Percentiles rank a stretch among this genome's conserved stretches.
These are phyloP conservation scores for Plasmodium ovale DNA, from an alignment of 169 alveolate species.

Conservation along the genomic window DNA sequence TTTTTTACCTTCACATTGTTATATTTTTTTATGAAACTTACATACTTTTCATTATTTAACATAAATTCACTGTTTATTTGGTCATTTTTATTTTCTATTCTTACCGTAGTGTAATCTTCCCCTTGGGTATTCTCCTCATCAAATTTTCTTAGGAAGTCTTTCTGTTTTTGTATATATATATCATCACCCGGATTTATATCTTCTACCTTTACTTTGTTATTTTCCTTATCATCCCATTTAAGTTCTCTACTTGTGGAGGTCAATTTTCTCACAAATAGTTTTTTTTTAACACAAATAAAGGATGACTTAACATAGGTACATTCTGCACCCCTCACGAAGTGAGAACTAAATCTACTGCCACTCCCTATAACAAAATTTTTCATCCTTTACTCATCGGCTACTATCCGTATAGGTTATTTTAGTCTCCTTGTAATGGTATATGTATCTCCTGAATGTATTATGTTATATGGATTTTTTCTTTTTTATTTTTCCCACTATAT, in stretches of 20 bases:
- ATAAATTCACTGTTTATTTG: slow-evolving; percentile 4
- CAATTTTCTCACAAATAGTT: not conserved
- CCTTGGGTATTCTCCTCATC: slow-evolving; percentile 8
- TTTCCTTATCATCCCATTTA: not conserved
- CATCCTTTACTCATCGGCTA: not conserved
- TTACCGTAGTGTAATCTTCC: slow-evolving; percentile 43
- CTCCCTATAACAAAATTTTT: not conserved
- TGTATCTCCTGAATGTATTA: too few relatives aligned
- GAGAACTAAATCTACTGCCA: not conserved
- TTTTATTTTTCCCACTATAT: too few relatives aligned
- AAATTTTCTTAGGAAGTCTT: slow-evolving; percentile 31
- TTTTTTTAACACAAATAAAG: too few relatives aligned
- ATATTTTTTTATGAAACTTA: slow-evolving; percentile 17
- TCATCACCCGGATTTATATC: too few relatives aligned
- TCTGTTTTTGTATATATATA: slow-evolving; percentile 22
- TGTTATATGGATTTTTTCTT: too few relatives aligned
- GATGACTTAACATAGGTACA: too few relatives aligned
- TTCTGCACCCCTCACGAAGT: too few relatives aligned
- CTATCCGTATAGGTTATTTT: too few relatives aligned
- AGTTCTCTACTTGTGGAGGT: not conserved
- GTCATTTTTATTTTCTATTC: slow-evolving; percentile 28
- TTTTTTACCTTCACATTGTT: slow-evolving; percentile 8
- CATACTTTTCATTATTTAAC: slow-evolving; percentile 21
- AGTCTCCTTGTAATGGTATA: not conserved
- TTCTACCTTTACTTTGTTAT: not conserved